Base-by-base conservation (phyloP, 148 eudicot genomes). In the Suaeda aralocaspica region DNA sequence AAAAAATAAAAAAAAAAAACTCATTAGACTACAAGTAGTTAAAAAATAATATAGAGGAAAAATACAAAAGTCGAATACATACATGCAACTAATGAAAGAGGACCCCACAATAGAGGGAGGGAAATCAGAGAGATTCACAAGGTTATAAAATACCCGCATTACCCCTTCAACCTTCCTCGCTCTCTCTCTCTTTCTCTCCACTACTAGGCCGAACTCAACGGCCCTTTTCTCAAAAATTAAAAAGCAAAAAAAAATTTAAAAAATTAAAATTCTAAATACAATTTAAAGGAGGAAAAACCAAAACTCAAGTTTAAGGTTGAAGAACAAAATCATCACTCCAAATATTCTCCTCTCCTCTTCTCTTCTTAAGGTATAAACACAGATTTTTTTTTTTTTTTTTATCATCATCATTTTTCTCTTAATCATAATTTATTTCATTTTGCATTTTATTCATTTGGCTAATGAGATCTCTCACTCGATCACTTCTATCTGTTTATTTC, bases 151-250 rank as follows among this genome's bases (percentile, higher is more conserved):
- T 19, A 12, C 16, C 50, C 16, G 2, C 25, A 5, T 19, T 25
- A 50, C 45, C 67, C 8, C 39, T 13, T 14, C 30, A 22, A 18
- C 30, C 26, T 19, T 26, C 11, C 29, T 26, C 16, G 24, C 22
- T 31, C n/a, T 14, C 33, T 45, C 48, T 26, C 21, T 42, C 8
- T 24, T 33, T 42, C 24, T 22, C 31, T 41, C 4, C 29, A 6
- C 4, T 64, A 8, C 50, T 8, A 21, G 69, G 69, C 57, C 69
- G 69, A 46, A 48, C 55, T 41, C 57, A 44, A 45, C 69, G 69
- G 69, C 69, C 69, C 55, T 19, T 5, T 1, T 50, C 9, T 19
- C 6, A 50, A 50, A 21, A 39, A 46, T 15, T 6, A 11, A 64
- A 12, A 24, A 44, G 14, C 18, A 15, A 12, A 26, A 22, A 44